Base-by-base conservation (phyloP, 208 protist genomes). In the Trypanosoma rangeli region DNA sequence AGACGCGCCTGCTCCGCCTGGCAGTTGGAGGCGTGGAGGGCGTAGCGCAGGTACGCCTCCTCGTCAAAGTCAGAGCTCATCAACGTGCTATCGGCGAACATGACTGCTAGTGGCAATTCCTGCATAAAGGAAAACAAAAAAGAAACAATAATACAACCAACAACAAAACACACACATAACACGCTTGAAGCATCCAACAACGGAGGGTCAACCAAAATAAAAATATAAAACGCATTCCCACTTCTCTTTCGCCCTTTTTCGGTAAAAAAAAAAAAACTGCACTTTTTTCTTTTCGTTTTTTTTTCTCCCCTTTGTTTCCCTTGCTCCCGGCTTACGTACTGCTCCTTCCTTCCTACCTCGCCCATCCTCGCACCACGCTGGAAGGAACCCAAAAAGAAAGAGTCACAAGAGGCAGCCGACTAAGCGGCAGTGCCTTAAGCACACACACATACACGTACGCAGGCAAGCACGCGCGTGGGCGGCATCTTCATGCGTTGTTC, bases 61-160 rank as follows among this genome's bases (percentile, higher is more conserved):
- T 88, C 83, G 58, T 95, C 87, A 48, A 95, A 89, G 59, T 94
- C 83, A 1, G 81, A 74, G 60, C 76, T 80, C 50, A 89, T 76
- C 35, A 95, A 68, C 44, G 85, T 67, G 62, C 85, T 80, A 50
- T 88, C 82, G 5, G 80, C 80, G 74, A 88, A 95, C 85, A 93
- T 91, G 42, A 50, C 64, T 65, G 39, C 10, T 53, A 53, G 24
- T 18, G 49, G n/a, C 7, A 53, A 53, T 53, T 26, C 22, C n/a
- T 53, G 49, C 5, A 53, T 26, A 24, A 53, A 12, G 49, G 9
- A 24, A 24, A 1, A 53, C 9, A 26, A 53, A 5, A 22, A 28
- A 53, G 4, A 53, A 53, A n/a, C 12, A 26, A 53, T 15, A 46
- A 18, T 46, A 46, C n/a, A n/a, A n/a, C n/a, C n/a, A n/a, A n/a